Percentiles rank a stretch among this genome's conserved stretches.
phyloP scores from a whole-genome alignment of 805 yeast species.

The Candida qinlingensis region DNA sequence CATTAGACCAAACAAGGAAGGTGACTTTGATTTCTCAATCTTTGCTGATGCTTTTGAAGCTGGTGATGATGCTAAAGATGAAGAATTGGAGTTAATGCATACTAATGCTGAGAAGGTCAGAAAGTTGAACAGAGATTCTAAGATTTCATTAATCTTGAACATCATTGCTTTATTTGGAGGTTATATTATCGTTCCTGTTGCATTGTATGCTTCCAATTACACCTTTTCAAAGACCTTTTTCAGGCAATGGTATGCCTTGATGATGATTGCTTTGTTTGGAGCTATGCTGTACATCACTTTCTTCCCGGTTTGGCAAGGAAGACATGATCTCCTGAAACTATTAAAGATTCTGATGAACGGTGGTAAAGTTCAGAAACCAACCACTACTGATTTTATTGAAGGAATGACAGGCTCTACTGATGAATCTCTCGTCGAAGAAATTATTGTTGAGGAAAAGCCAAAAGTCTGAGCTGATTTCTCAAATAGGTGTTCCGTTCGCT shows the following conservation, averaged over 20 bases:
- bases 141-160: constrained; percentile 37
- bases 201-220: constrained; percentile 30
- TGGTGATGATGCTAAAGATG: constrained; percentile 33
- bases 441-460: neutral
- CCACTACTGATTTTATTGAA: neutral
- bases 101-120: constrained; percentile 20
- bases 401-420: neutral
- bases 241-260: constrained; percentile 32
- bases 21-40: constrained; percentile 20
- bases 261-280: constrained; percentile 32
- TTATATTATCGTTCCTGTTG: constrained; percentile 28
- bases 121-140: constrained; percentile 31
- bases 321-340: constrained; percentile 14
- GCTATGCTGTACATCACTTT: constrained; percentile 33
- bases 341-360: neutral
- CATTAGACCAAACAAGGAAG: constrained; percentile 23
- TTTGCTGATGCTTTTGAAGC: constrained; percentile 21
- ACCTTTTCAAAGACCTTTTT: constrained; percentile 32
- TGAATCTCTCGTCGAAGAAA: neutral
- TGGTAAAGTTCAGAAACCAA: neutral
- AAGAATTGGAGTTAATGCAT: constrained; percentile 26
- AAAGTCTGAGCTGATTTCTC: too few species aligned
- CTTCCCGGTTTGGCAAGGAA: constrained; percentile 34
- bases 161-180: constrained; percentile 26
- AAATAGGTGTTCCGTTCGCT: too few species aligned